Evolutionary conservation across 805 yeast genomes (phyloP).

Genomic region (Schwanniomyces vanrijiae): DNA sequence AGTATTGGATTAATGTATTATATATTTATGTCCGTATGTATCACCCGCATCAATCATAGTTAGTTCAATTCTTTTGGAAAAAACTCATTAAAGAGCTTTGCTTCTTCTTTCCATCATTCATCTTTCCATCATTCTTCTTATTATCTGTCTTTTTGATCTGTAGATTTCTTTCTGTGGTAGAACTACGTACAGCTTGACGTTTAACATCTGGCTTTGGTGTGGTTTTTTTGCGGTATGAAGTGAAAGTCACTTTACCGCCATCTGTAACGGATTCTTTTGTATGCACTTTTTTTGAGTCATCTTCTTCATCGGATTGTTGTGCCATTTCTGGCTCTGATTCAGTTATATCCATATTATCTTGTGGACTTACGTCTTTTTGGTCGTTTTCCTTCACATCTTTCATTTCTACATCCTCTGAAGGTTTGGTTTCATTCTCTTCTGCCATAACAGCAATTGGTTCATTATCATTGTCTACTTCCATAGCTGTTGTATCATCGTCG

Average conservation of each 20-base stretch:
- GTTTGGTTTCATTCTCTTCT: background rate
- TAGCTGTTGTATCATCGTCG: constrained; percentile 9
- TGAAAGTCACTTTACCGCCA: constrained; percentile 55
- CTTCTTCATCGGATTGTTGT: constrained; percentile 4
- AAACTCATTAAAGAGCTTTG: constrained; percentile 50
- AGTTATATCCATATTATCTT: constrained; percentile 6
- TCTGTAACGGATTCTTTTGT: constrained; percentile 13
- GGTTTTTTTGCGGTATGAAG: constrained; percentile 32
- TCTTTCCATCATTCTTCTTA: constrained; percentile 15
- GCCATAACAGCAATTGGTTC: constrained; percentile 12
- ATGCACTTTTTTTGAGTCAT: constrained; percentile 8
- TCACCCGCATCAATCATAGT: background rate
- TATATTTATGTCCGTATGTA: background rate
- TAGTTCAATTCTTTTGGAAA: constrained; percentile 32
- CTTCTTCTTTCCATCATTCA: constrained; percentile 31
- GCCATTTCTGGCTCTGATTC: constrained; percentile 6
- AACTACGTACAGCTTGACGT: constrained; percentile 7
- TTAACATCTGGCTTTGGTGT: constrained; percentile 13
- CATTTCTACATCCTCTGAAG: background rate
- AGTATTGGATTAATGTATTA: background rate
- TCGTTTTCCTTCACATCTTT: constrained; percentile 2
- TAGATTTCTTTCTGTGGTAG: constrained; percentile 7
- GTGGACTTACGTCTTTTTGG: constrained; percentile 4
- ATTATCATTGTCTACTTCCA: background rate
- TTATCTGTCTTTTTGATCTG: constrained; percentile 6